phyloP scores from a whole-genome alignment of 1,284 basidiomycete species.

The Trametes hirsuta region DNA sequence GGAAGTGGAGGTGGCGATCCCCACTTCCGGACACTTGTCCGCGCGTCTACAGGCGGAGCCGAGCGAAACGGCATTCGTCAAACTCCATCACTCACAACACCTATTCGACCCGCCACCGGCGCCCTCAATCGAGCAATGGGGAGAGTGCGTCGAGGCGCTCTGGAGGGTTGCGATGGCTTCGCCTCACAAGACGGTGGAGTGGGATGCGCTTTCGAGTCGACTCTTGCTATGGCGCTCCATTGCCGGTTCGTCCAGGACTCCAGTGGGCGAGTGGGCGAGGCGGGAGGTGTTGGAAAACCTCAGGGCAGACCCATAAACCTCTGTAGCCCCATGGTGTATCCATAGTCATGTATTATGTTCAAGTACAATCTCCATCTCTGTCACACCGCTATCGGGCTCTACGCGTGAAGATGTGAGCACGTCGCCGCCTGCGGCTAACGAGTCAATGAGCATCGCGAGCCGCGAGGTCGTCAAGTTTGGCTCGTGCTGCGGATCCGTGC shows the following conservation, averaged over 20 bases:
- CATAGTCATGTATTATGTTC: slow-evolving; percentile 23
- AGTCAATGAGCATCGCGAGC: slow-evolving; percentile 73
- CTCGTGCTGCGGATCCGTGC: slow-evolving; percentile 52
- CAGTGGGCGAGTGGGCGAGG: slow-evolving; percentile 32
- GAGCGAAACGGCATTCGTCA: not conserved
- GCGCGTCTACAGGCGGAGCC: not conserved
- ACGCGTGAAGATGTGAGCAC: slow-evolving; percentile 55
- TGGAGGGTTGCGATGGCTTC: slow-evolving; percentile 60
- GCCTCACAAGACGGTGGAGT: slow-evolving; percentile 39
- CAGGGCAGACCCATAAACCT: not conserved
- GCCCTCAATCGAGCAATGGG: slow-evolving; percentile 49
- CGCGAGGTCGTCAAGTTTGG: slow-evolving; percentile 67
- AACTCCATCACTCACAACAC: slow-evolving; percentile 43
- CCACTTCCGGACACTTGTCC: slow-evolving; percentile 6
- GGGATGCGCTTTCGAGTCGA: slow-evolving; percentile 56
- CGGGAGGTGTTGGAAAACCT: slow-evolving; percentile 26
- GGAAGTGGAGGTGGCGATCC: slow-evolving; percentile 37
- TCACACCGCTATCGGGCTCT: slow-evolving; percentile 34
- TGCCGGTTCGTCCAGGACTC: slow-evolving; percentile 40
- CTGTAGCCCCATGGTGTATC: not conserved
- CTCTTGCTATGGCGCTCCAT: slow-evolving; percentile 58
- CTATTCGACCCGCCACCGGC: slow-evolving; percentile 39
- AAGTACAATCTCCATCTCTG: slow-evolving; percentile 57
- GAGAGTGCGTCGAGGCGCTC: slow-evolving; percentile 54
- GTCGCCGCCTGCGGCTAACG: slow-evolving; percentile 74